Evolutionary conservation across 2,329 filamentous ascomycete species (phyloP).

Genomic region (Colletotrichum musae): DNA sequence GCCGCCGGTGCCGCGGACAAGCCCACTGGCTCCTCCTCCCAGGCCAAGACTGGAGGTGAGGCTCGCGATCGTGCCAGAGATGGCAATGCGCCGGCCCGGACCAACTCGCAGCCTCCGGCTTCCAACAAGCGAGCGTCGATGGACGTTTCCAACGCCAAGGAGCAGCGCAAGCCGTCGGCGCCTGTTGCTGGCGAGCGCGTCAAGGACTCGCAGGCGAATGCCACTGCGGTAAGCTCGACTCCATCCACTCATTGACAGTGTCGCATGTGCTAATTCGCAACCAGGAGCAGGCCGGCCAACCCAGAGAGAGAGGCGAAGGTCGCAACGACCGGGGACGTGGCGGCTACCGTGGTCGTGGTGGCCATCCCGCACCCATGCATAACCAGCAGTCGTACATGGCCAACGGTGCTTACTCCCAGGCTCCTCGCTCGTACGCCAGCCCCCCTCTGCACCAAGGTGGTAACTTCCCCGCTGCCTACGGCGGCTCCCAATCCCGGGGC

Average conservation of each 20-base stretch:
- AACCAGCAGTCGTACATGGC: constrained; percentile 49
- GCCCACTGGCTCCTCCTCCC: constrained; percentile 46
- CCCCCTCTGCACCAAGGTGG: constrained; percentile 58
- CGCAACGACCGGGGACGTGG: constrained; percentile 60
- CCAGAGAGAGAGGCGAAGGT: constrained; percentile 50
- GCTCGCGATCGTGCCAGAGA: constrained; percentile 55
- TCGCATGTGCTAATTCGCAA: constrained; percentile 34
- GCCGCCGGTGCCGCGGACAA: constrained; percentile 55
- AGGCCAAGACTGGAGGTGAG: constrained; percentile 50
- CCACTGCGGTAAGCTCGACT: constrained; percentile 21
- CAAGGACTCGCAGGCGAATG: constrained; percentile 52
- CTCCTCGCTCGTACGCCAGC: constrained; percentile 56
- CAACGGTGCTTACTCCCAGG: constrained; percentile 51
- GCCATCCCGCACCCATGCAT: constrained; percentile 55
- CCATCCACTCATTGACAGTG: not conserved
- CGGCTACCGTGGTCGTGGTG: constrained; percentile 62
- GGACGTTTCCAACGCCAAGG: constrained; percentile 57
- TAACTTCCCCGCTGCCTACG: constrained; percentile 33
- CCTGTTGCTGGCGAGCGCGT: constrained; percentile 43
- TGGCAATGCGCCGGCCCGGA: constrained; percentile 51
- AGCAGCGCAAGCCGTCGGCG: constrained; percentile 61
- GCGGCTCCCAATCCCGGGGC: constrained; percentile 34
- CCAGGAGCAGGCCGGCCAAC: constrained; percentile 46
- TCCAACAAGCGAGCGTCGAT: constrained; percentile 61
- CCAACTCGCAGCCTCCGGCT: constrained; percentile 52